Base-by-base conservation (phyloP, 768 basidiomycete species). In the Agrocybe pediades region DNA sequence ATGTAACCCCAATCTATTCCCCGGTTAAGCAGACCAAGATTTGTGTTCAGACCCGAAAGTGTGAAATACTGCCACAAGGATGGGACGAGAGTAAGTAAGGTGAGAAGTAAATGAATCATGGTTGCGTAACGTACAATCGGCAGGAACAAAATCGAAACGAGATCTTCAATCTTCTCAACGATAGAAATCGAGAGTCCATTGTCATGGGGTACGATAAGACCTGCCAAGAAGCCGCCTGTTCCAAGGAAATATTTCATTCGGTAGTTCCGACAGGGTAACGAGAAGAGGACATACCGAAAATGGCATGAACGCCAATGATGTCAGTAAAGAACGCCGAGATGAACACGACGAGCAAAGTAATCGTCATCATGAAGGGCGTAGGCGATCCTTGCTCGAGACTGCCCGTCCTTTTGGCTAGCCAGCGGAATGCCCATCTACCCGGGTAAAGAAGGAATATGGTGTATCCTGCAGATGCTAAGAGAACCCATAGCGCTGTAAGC, bases 81-180 rank as follows among this genome's bases (percentile, higher is more conserved):
- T n/a, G n/a, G n/a, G n/a, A 20, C 23, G 26, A 36, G 21, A 7
- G 25, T 17, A 50, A 39, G 23, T n/a, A 48, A 30, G 39, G 15
- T 40, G 43, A 53, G 48, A 29, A 44, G 50, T 27, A 44, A 49
- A 23, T 36, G 27, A 40, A 11, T 29, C 15, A 26, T 46, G 4
- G 19, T 41, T 21, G 9, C 43, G 25, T 27, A 26, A 25, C 87
- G 52, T 66, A 91, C 90, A 51, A 92, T 75, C 5, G 92, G 92
- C 26, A 95, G 62, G 64, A 93, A 83, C 5, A 92, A 64, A 55
- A 92, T 82, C 3, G 81, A 71, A 9, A 94, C 85, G n/a, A 95
- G 71, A 74, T 96, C 94, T 70, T 97, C 94, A 23, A 95, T 68
- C 68, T 90, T 95, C 59, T 92, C 90, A 0, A 90, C 86, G 15